These are phyloP conservation scores for Zoysia matrella DNA, from an alignment of 202 grass and related monocot genomes.

Conservation along the genomic window DNA sequence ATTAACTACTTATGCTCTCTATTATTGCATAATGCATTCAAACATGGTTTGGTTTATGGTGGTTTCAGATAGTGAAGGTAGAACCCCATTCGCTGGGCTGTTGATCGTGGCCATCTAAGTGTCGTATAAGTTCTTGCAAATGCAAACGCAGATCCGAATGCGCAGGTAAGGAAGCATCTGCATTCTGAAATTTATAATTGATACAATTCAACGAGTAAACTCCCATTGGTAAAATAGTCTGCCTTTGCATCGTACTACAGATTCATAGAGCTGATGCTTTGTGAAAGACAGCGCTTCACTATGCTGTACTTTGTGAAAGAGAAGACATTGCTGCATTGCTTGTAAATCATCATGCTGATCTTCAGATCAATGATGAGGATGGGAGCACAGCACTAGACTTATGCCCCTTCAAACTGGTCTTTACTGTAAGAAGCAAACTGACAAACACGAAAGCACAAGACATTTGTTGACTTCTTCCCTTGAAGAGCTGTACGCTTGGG, in stretches of 20 bases:
- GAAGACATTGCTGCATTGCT: not conserved
- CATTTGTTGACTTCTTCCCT: not conserved
- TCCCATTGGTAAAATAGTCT: not conserved
- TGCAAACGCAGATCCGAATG: too few species aligned
- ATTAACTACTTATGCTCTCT: conserved; percentile 9
- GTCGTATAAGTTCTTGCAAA: too few species aligned
- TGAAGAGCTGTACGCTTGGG: not conserved
- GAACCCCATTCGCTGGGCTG: too few species aligned
- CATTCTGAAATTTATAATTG: not conserved
- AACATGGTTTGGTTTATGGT: conserved; percentile 21
- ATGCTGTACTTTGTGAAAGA: conserved; percentile 85
- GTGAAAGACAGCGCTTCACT: conserved; percentile 83
- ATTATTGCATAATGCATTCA: conserved; percentile 1
- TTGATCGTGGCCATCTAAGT: too few species aligned
- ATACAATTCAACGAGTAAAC: not conserved
- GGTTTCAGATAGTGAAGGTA: too few species aligned
- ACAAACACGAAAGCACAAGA: not conserved
- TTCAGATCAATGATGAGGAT: conserved; percentile 67
- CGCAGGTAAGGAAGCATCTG: conserved; percentile 50
- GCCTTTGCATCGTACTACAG: not conserved
- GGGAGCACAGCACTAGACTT: conserved; percentile 65
- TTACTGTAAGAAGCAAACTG: conserved; percentile 61
- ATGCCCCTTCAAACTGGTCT: conserved; percentile 60
- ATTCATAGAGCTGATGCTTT: conserved; percentile 54
- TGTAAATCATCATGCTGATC: conserved; percentile 35